Percentiles rank a stretch among this genome's conserved stretches.
Evolutionary conservation across 169 alveolate genomes (phyloP).

Genomic region (Plasmodium relictum): DNA sequence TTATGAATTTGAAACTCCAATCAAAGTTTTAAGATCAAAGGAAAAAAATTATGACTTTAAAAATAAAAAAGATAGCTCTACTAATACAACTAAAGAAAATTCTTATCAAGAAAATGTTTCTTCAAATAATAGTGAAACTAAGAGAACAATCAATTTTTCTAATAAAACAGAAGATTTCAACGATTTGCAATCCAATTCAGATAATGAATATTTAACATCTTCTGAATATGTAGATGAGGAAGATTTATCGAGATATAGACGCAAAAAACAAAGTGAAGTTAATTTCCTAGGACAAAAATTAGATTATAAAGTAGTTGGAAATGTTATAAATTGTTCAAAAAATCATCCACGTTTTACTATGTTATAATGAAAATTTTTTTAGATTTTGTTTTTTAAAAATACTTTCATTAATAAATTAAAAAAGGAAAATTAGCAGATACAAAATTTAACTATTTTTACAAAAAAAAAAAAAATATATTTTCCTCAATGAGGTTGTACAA

Average conservation of each 20-base stretch:
- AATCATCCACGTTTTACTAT: constrained; percentile 53
- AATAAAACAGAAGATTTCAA: constrained; percentile 67
- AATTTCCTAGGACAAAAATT: constrained; percentile 55
- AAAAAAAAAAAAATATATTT: neutral
- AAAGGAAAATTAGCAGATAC: neutral
- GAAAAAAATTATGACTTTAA: constrained; percentile 32
- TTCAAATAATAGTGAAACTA: constrained; percentile 65
- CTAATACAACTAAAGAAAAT: constrained; percentile 63
- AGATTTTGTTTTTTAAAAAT: too few relatives aligned
- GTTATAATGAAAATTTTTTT: constrained; percentile 4
- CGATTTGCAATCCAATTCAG: constrained; percentile 44
- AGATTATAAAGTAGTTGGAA: constrained; percentile 51
- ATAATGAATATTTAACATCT: constrained; percentile 47
- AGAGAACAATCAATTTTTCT: constrained; percentile 42
- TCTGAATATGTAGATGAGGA: constrained; percentile 62
- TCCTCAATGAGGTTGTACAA: neutral
- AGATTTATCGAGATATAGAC: constrained; percentile 19
- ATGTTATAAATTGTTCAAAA: constrained; percentile 45
- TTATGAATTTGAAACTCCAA: constrained; percentile 65
- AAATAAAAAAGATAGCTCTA: constrained; percentile 42
- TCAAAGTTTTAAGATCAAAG: constrained; percentile 27
- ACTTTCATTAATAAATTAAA: neutral
- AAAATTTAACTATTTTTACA: neutral
- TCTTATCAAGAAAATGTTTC: constrained; percentile 65
- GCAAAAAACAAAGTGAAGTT: constrained; percentile 54